Conservation (phyloP, 2,329 filamentous ascomycete genomes). For the Alternaria atra region DNA sequence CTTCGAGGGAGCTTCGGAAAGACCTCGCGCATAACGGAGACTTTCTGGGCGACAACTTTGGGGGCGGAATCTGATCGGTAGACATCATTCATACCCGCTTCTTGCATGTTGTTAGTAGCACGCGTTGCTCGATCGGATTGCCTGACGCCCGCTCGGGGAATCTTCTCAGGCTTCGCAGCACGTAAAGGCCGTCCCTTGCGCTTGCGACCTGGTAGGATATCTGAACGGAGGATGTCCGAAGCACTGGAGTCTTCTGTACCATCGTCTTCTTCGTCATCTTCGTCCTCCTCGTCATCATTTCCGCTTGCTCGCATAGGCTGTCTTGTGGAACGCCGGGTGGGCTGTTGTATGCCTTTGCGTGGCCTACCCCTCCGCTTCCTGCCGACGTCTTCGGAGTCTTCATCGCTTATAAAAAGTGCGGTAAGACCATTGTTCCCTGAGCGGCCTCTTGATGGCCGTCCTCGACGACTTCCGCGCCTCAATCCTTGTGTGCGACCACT, state of each 20-base stretch:
- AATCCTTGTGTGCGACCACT: constrained; percentile 22
- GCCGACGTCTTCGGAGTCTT: constrained; percentile 23
- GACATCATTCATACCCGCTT: constrained; percentile 68
- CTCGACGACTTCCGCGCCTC: constrained; percentile 15
- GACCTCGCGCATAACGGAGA: constrained; percentile 71
- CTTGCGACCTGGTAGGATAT: constrained; percentile 51
- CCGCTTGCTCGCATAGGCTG: constrained; percentile 19
- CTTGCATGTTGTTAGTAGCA: constrained; percentile 60
- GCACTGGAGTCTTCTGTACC: constrained; percentile 40
- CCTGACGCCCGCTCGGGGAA: constrained; percentile 43
- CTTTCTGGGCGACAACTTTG: constrained; percentile 59
- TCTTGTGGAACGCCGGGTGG: constrained; percentile 43
- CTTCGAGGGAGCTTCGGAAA: constrained; percentile 71
- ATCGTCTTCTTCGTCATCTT: constrained; percentile 41
- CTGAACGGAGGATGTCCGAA: constrained; percentile 52
- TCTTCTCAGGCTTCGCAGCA: constrained; percentile 27
- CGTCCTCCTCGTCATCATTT: constrained; percentile 34
- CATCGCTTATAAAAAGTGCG: constrained; percentile 32
- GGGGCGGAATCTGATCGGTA: constrained; percentile 57
- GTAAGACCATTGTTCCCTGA: constrained; percentile 24
- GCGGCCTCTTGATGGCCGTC: constrained; percentile 23
- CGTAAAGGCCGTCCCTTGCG: constrained; percentile 44
- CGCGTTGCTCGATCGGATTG: constrained; percentile 58
- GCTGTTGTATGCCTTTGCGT: constrained; percentile 29
- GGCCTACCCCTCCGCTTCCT: constrained; percentile 26